Conservation (phyloP, 352 stramenopile species). For the Halophytophthora polymorphica region DNA sequence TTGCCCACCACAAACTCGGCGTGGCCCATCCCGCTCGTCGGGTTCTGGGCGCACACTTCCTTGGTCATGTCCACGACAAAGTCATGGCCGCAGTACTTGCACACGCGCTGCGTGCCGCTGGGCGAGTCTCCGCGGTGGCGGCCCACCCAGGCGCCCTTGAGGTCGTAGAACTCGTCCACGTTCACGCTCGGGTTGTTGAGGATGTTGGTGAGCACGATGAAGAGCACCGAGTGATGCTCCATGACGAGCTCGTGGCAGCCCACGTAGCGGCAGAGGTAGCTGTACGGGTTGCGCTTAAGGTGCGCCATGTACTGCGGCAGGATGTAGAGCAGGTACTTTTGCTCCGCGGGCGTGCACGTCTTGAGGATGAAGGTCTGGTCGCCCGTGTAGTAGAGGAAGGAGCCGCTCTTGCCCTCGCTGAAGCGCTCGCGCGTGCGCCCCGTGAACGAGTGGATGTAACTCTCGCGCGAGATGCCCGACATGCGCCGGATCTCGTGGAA, state of each 20-base stretch:
- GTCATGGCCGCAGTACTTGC: constrained; percentile 86
- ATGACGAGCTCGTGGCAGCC: constrained; percentile 86
- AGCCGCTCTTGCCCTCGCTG: constrained; percentile 87
- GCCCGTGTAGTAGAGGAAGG: constrained; percentile 88
- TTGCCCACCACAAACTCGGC: constrained; percentile 81
- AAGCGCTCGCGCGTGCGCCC: constrained; percentile 84
- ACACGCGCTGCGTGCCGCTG: constrained; percentile 72
- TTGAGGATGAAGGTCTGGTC: constrained; percentile 90
- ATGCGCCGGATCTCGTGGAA: constrained; percentile 82
- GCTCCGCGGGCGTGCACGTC: constrained; percentile 80
- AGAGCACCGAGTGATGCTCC: constrained; percentile 80
- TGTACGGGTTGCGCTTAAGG: constrained; percentile 78
- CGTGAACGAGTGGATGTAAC: constrained; percentile 75
- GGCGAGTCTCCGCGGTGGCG: constrained; percentile 57
- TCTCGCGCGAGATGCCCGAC: constrained; percentile 73
- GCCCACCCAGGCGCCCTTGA: constrained; percentile 91
- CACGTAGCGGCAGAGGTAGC: constrained; percentile 87
- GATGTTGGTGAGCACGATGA: constrained; percentile 89
- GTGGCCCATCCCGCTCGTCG: constrained; percentile 58
- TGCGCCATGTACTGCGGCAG: constrained; percentile 86
- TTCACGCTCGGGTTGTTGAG: constrained; percentile 83
- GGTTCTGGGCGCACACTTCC: constrained; percentile 70
- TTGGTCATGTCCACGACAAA: constrained; percentile 86
- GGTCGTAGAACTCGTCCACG: constrained; percentile 87
- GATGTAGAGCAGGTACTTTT: constrained; percentile 84